Evolutionary conservation across 208 protist genomes (phyloP), one percentile per base, ranked within the genome.

Genomic region (Lotmaria passim): DNA sequence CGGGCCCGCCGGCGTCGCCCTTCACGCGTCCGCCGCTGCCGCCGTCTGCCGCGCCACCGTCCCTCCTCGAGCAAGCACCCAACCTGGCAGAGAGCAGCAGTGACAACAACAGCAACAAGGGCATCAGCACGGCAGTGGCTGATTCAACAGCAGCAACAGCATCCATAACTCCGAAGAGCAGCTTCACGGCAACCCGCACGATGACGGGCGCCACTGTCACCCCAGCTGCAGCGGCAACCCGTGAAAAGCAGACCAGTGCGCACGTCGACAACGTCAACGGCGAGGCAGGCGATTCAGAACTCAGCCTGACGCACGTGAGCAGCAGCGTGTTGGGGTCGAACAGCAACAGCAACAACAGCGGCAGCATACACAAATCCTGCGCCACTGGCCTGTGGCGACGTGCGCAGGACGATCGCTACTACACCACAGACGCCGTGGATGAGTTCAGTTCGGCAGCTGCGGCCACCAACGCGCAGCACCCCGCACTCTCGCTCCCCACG

Each of bases 401-500:
- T 3, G 24, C 36, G 53, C 23, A 55, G 0, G 67, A 72, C 30
- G 53, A 23, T 21, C 52, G 51, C n/a, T 79, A 79, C 63, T 83
- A 73, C 72, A 79, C 72, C 14, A 73, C 78, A 12, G 78, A 83
- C 26, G 72, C 68, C 24, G 63, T 72, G 7, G 78, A 78, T 33
- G 78, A 83, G 58, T 78, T 79, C 34, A 55, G 59, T 24, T 4
- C 31, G 1, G 44, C 31, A 1, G 21, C 23, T 7, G 56, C 36
- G 8, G 38, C 38, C 17, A 14, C 30, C 8, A 30, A 28, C 7
- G 28, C 14, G 28, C 50, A 6, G 50, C 50, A 26, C 3, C n/a
- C n/a, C n/a, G n/a, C n/a, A n/a, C n/a, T n/a, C n/a, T n/a, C n/a
- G n/a, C n/a, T n/a, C n/a, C n/a, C n/a, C n/a, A n/a, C n/a, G n/a